Evolutionary conservation across 208 protist genomes (phyloP), one percentile per base, ranked within the genome.

Genomic region (Leishmania tropica): DNA sequence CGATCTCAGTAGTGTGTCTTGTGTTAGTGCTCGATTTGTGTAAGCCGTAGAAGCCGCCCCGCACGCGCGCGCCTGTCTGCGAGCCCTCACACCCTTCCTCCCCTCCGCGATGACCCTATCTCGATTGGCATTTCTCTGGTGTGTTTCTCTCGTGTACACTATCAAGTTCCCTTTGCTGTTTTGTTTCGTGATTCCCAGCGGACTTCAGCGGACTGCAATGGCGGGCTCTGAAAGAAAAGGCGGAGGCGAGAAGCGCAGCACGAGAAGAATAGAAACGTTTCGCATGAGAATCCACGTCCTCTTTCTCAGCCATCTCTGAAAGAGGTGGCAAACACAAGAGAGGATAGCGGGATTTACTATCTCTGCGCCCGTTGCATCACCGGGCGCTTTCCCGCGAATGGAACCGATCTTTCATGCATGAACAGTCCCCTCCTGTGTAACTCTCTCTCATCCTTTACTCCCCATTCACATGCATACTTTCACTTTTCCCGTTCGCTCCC

Each of bases 141-240:
- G 35, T 80, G 82, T 77, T 78, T 67, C 21, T 51, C 13, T 62
- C 47, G 6, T 85, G 42, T 85, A 45, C 37, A 7, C 24, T 51
- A 73, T 68, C 56, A 53, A 37, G 10, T 47, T 40, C 76, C 54
- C 51, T 80, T 76, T 54, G 51, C 31, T 78, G 42, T 53, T 64
- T 84, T 56, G 73, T 15, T 86, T 31, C 40, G 56, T 75, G 24
- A 42, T 51, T 81, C 67, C 28, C 65, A 77, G 56, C 62, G 28
- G n/a, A 28, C 8, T 64, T 67, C 62, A 48, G n/a, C 68, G 70
- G 40, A 28, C 10, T n/a, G 4, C 19, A 17, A 47, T 17, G 65
- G 7, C 3, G 4, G 15, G 6, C 56, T 71, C 2, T 42, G 31
- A 24, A 24, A 3, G 2, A n/a, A 15, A 48, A n/a, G 37, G 65